A percentile compares a stretch with the other conserved stretches of the same genome.
These are phyloP conservation scores for Arabidopsis thaliana DNA, from an alignment of 345 rosid genomes.

Conservation along the genomic window TAIR10.1 NC_003074.8:3414001-3414500, in stretches of 20 bases:
- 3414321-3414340: constrained; percentile 9
- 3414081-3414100: neutral
- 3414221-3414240: too few species aligned
- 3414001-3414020: constrained; percentile 36
- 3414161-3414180: neutral
- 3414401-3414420: constrained; percentile 12
- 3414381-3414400: neutral
- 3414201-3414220: neutral
- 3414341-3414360: neutral
- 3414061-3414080: neutral
- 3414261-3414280: neutral
- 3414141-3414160: neutral
- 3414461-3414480: constrained; percentile 38
- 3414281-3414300: constrained; percentile 16
- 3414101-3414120: neutral
- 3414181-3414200: neutral
- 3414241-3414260: neutral
- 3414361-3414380: constrained; percentile 3
- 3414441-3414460: constrained; percentile 37
- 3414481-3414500: constrained; percentile 43
- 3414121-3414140: neutral
- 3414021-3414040: constrained; percentile 12
- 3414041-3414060: neutral
- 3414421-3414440: constrained; percentile 4
- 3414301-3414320: neutral